phyloP scores from a whole-genome alignment of 495 filamentous ascomycete species.

The Lindgomyces ingoldianus region DNA sequence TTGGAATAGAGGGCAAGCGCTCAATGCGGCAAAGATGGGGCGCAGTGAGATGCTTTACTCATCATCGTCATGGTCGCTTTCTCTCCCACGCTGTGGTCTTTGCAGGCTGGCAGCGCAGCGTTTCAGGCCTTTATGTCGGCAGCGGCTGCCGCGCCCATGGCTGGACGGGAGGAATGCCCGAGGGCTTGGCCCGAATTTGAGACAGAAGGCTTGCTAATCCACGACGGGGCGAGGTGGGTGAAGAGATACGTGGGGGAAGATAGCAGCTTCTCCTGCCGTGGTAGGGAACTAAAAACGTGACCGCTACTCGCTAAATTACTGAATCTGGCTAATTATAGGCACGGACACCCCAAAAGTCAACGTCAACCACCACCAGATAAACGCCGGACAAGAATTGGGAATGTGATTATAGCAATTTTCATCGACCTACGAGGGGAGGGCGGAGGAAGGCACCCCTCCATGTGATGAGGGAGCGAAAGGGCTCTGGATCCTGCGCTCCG shows the following conservation, averaged over 20 bases:
- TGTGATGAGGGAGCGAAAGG: neutral
- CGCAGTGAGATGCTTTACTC: constrained; percentile 23
- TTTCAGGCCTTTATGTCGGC: neutral
- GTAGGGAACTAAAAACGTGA: too few species aligned
- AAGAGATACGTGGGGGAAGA: neutral
- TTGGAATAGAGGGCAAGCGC: constrained; percentile 8
- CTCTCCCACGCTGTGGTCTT: neutral
- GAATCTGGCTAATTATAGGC: neutral
- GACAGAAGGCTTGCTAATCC: neutral
- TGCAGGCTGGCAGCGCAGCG: neutral
- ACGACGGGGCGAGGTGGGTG: neutral
- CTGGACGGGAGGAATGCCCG: neutral
- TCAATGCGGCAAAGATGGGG: constrained; percentile 4
- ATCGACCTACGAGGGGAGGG: neutral
- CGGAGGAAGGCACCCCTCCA: neutral
- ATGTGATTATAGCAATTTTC: neutral
- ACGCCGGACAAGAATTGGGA: neutral
- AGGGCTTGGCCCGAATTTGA: neutral
- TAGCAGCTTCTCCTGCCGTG: neutral
- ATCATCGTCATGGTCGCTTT: neutral
- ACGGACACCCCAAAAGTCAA: neutral
- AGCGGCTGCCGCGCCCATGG: neutral
- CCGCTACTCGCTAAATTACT: neutral
- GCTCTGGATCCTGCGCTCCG: too few species aligned
- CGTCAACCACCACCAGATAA: neutral